Conservation (phyloP, 495 filamentous ascomycete species). For the Aspergillus leporis region DNA sequence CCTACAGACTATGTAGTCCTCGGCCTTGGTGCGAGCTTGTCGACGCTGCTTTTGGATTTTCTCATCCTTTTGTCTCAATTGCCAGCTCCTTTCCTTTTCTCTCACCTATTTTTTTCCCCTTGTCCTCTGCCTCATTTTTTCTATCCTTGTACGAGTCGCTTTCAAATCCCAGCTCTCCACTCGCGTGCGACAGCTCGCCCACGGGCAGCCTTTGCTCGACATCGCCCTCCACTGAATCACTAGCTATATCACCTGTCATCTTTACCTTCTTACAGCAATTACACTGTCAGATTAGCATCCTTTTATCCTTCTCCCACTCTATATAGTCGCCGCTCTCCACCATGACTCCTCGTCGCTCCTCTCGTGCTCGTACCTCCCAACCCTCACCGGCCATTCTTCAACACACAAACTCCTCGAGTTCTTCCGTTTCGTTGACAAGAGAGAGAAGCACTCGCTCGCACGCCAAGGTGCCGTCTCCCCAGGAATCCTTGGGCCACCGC, state of each 20-base stretch:
- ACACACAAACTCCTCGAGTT: constrained; percentile 72
- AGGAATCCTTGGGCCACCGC: constrained; percentile 68
- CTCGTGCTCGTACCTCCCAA: constrained; percentile 82
- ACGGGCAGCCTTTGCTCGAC: constrained; percentile 19
- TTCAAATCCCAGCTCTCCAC: constrained; percentile 22
- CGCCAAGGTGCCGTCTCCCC: constrained; percentile 71
- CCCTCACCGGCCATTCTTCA: constrained; percentile 65
- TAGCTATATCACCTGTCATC: not conserved
- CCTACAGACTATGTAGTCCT: constrained; percentile 50
- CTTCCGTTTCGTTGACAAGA: constrained; percentile 68
- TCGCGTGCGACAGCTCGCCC: constrained; percentile 33
- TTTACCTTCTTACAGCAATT: constrained; percentile 3
- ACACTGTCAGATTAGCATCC: constrained; percentile 4
- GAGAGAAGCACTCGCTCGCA: constrained; percentile 72
- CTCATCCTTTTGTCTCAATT: constrained; percentile 30
- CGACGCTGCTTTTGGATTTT: constrained; percentile 28
- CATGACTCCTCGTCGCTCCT: constrained; percentile 84
- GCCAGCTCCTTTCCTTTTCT: constrained; percentile 27
- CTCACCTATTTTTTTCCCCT: constrained; percentile 24
- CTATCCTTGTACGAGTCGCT: constrained; percentile 20
- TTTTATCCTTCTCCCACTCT: constrained; percentile 1
- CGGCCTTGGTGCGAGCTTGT: constrained; percentile 40
- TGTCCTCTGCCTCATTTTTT: constrained; percentile 23
- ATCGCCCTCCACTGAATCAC: constrained; percentile 1
- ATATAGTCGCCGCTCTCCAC: constrained; percentile 18